Conservation (phyloP, 73 alveolate species). For the Blepharisma japonicum region DNA sequence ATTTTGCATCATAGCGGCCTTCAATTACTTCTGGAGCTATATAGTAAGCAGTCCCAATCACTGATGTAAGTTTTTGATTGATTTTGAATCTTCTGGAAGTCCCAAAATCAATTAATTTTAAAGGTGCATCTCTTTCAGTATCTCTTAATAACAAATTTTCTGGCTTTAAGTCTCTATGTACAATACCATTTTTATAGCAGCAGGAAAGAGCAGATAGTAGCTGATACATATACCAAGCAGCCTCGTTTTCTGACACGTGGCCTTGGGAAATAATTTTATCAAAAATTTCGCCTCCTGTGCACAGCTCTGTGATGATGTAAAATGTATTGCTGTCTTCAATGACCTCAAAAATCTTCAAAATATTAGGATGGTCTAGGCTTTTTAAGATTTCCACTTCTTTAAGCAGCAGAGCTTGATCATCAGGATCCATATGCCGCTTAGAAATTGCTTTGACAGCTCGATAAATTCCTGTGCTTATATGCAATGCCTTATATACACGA, state of each 20-base stretch:
- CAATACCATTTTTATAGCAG: background rate
- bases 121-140: background rate
- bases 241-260: too few relatives aligned
- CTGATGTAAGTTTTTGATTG: slow-evolving; percentile 67
- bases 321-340: slow-evolving; percentile 37
- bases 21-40: slow-evolving; percentile 60
- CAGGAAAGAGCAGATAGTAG: background rate
- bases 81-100: slow-evolving; percentile 59
- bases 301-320: slow-evolving; percentile 40
- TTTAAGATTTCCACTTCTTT: slow-evolving; percentile 40
- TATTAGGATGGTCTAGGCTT: slow-evolving; percentile 51
- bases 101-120: slow-evolving; percentile 71
- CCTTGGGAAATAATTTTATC: too few relatives aligned
- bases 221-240: background rate
- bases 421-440: too few relatives aligned
- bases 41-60: slow-evolving; percentile 82
- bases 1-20: slow-evolving; percentile 47
- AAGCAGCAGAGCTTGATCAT: background rate
- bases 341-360: slow-evolving; percentile 46
- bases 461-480: too few relatives aligned
- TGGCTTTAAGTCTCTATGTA: slow-evolving; percentile 61
- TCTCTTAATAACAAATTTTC: slow-evolving; percentile 45
- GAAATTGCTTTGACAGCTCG: too few relatives aligned
- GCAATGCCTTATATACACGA: too few relatives aligned
- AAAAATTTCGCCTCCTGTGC: slow-evolving; percentile 28